Conservation (phyloP, 192 early-diverging fungal genomes). For the Coemansia furcata region DNA sequence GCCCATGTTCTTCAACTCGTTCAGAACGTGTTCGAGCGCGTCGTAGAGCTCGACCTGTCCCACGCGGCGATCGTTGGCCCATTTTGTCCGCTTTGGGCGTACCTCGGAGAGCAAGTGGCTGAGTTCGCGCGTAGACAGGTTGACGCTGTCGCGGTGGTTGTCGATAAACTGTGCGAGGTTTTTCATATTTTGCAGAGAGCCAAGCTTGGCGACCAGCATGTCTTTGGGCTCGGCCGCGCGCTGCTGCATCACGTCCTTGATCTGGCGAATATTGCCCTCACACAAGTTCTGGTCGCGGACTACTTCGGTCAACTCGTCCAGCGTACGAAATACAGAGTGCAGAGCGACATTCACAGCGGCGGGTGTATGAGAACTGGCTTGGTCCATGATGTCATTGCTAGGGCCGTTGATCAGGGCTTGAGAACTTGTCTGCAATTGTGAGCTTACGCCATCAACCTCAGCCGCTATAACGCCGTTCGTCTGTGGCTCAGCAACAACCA, state of each 20-base stretch:
- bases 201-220: constrained; percentile 46
- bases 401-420: not conserved
- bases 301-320: constrained; percentile 43
- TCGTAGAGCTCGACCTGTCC: constrained; percentile 93
- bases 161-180: constrained; percentile 77
- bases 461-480: not conserved
- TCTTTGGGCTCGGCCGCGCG: constrained; percentile 44
- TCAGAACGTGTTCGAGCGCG: constrained; percentile 79
- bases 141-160: constrained; percentile 62
- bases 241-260: constrained; percentile 22
- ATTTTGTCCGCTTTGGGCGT: constrained; percentile 79
- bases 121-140: constrained; percentile 67
- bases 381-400: not conserved
- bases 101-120: constrained; percentile 73
- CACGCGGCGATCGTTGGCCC: constrained; percentile 82
- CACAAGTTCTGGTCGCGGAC: constrained; percentile 34
- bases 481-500: not conserved
- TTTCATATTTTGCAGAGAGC: constrained; percentile 54
- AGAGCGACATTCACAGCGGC: constrained; percentile 9
- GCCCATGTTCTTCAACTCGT: constrained; percentile 76
- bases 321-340: constrained; percentile 36
- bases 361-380: not conserved
- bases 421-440: not conserved
- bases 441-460: not conserved
- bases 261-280: constrained; percentile 23